Conservation (phyloP, 441 rosid genomes). For the Pelargonium cotyledonis region DNA sequence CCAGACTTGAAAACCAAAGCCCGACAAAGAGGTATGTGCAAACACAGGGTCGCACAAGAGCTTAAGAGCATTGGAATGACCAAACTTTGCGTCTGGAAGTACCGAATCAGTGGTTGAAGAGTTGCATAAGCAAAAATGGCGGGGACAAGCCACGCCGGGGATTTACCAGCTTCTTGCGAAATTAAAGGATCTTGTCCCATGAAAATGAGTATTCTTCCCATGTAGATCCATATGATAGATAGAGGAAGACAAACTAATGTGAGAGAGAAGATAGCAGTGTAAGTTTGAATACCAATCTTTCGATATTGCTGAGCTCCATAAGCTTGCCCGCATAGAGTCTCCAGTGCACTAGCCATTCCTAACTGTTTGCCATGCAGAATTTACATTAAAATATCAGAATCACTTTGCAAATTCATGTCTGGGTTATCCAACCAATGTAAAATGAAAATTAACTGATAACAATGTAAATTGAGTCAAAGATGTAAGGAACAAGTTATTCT, state of each 20-base stretch:
- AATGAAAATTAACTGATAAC: neutral
- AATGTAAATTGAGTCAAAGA: neutral
- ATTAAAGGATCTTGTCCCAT: constrained; percentile 68
- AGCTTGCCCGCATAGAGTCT: constrained; percentile 78
- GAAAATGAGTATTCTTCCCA: constrained; percentile 43
- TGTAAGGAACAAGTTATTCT: neutral
- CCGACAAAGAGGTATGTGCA: constrained; percentile 62
- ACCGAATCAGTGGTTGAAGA: constrained; percentile 52
- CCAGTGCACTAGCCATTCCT: constrained; percentile 71
- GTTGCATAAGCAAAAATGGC: constrained; percentile 56
- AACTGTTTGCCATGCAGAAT: constrained; percentile 31
- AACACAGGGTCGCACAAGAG: constrained; percentile 34
- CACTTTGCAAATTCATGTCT: no score
- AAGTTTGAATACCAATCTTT: constrained; percentile 57
- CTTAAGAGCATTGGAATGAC: constrained; percentile 54
- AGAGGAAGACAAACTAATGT: constrained; percentile 38
- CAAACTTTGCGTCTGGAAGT: constrained; percentile 62
- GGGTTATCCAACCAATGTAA: no score
- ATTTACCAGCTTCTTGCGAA: constrained; percentile 57
- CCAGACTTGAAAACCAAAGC: constrained; percentile 48
- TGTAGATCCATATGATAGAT: constrained; percentile 54
- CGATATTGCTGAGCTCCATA: constrained; percentile 62
- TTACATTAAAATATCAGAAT: neutral
- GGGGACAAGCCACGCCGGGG: constrained; percentile 54
- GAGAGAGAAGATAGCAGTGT: constrained; percentile 50